Evolutionary conservation across 495 filamentous ascomycete genomes (phyloP).

Genomic region (Cryomyces minteri): DNA sequence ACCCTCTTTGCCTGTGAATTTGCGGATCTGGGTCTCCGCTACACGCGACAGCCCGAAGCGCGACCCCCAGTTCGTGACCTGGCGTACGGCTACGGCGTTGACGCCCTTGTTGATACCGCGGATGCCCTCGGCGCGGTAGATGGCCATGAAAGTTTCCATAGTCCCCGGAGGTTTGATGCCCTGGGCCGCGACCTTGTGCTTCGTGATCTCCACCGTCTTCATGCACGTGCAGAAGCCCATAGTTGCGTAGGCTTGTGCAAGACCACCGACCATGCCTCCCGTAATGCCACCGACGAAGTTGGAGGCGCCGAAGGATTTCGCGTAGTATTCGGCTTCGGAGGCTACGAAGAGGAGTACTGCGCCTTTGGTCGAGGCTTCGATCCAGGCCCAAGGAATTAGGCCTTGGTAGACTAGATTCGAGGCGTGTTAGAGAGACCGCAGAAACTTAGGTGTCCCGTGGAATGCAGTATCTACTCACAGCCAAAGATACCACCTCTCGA

Average conservation of each 20-base stretch:
- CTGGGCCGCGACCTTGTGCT: conserved; percentile 74
- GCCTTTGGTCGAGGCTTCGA: conserved; percentile 98
- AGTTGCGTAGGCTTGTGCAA: conserved; percentile 95
- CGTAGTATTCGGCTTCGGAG: conserved; percentile 91
- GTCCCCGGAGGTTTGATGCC: conserved; percentile 77
- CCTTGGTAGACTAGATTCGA: conserved; percentile 72
- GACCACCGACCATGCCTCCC: conserved; percentile 85
- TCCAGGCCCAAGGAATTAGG: conserved; percentile 99
- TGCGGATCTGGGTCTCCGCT: conserved; percentile 77
- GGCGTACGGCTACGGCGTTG: conserved; percentile 93
- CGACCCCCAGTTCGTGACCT: conserved; percentile 98
- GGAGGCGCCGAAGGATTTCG: conserved; percentile 57
- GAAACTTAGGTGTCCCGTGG: neutral
- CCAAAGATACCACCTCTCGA: conserved; percentile 81
- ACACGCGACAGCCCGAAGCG: conserved; percentile 84
- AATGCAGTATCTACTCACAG: conserved; percentile 44
- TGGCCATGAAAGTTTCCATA: conserved; percentile 88
- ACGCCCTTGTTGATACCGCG: conserved; percentile 94
- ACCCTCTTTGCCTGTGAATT: conserved; percentile 60
- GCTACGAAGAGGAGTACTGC: conserved; percentile 98
- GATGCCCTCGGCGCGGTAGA: conserved; percentile 88
- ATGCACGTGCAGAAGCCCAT: conserved; percentile 99
- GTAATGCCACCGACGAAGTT: conserved; percentile 77
- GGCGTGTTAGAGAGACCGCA: no score
- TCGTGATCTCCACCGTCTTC: conserved; percentile 99